Evolutionary conservation across 225 moss, liverwort and hornwort genomes (phyloP), one percentile per base, ranked within the genome.

Genomic region (Bryum argenteum): DNA sequence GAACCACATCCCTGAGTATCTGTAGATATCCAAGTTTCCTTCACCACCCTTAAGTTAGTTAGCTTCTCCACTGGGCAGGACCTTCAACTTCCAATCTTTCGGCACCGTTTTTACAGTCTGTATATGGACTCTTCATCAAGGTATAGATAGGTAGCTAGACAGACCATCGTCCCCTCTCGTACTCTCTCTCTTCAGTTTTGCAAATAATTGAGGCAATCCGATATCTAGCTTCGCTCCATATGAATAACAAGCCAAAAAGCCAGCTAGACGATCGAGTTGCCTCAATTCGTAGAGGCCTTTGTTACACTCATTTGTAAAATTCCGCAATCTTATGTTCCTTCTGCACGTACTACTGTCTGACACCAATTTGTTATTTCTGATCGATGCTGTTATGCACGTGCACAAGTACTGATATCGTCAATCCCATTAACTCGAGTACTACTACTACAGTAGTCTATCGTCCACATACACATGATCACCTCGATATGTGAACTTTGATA

Each of bases 121-220:
- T 76, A 83, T 55, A 83, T 37, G 64, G 79, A 66, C 72, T 76
- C 73, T n/a, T 17, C 48, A 6, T 15, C 73, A 83, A 73, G 83
- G 79, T 83, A 69, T 76, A 67, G 79, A 41, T 71, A 1, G 65
- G 65, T 54, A 37, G 52, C 9, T 63, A 44, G 69, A 28, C 44
- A 42, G 11, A 16, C 48, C 15, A 19, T 14, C 3, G 4, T 22
- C 15, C n/a, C 24, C 23, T n/a, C 9, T 58, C 39, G 2, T 17
- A 17, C 50, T 38, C 51, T 44, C 54, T 63, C 39, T 4, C 39
- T 18, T 79, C 85, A 82, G 76, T 85, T 82, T 76, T 85, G 79
- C 85, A 67, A 79, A 73, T 79, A 66, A 77, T 76, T 70, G 81
- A 70, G 73, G 76, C 67, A 74, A 76, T 72, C 65, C 76, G 73